Percentiles rank a stretch among this genome's conserved stretches.
These are phyloP conservation scores for Ambrosiella beaveri DNA, from an alignment of 2,329 filamentous ascomycete genomes.

Conservation along the genomic window DNA sequence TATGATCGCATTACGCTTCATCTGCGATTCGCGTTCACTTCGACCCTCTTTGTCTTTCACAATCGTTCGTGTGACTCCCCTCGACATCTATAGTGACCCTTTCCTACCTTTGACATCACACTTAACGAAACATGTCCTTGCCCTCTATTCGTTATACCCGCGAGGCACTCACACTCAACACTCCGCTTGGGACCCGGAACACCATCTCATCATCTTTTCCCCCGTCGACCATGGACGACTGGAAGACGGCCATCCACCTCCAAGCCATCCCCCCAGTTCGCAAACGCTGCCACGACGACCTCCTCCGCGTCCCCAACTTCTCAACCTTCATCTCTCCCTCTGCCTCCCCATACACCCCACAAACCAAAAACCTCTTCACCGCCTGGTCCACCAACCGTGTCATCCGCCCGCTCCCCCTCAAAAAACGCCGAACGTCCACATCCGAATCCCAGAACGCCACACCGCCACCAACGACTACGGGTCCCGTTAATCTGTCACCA, in stretches of 20 bases:
- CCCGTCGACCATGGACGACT: conserved; percentile 2
- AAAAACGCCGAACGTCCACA: not conserved
- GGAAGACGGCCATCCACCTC: not conserved
- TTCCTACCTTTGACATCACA: too few species aligned
- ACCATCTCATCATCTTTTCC: not conserved
- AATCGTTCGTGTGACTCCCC: too few species aligned
- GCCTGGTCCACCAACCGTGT: conserved; percentile 3
- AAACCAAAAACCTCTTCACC: not conserved
- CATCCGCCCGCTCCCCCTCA: conserved; percentile 1
- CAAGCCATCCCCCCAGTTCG: not conserved
- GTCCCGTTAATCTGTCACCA: conserved; percentile 25
- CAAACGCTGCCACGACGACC: conserved; percentile 10
- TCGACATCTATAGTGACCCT: too few species aligned
- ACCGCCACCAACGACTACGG: conserved; percentile 9
- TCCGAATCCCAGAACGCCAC: not conserved
- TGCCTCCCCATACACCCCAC: not conserved
- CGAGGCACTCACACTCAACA: too few species aligned
- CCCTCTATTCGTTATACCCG: too few species aligned
- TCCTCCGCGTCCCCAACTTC: not conserved
- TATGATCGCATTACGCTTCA: too few species aligned
- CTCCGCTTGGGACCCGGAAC: not conserved
- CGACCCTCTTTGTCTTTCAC: too few species aligned
- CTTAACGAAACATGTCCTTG: too few species aligned
- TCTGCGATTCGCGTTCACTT: too few species aligned
- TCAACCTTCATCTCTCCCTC: not conserved